Evolutionary conservation across 2,329 filamentous ascomycete species (phyloP).

Genomic region (Colletotrichum falcatum): DNA sequence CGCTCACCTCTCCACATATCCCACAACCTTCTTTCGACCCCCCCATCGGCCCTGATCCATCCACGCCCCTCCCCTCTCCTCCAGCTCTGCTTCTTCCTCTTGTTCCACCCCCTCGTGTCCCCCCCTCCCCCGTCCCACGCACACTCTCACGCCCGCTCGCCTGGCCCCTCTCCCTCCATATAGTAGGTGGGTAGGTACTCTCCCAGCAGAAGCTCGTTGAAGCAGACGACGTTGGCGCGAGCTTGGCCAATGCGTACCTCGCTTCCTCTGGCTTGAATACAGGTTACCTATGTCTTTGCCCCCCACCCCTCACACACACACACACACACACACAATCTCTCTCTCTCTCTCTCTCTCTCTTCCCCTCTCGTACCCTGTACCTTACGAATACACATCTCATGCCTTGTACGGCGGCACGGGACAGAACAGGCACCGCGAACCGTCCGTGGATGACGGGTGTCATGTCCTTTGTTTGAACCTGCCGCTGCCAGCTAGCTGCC

Average conservation of each 20-base stretch:
- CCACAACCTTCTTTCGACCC: constrained; percentile 42
- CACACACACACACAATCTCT: background rate
- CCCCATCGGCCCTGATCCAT: constrained; percentile 26
- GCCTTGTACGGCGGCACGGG: background rate
- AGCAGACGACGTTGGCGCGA: constrained; percentile 26
- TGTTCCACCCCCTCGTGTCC: constrained; percentile 12
- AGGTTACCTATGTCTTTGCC: background rate
- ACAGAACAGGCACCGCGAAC: background rate
- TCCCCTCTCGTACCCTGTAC: background rate
- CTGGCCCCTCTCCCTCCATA: constrained; percentile 11
- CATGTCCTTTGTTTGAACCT: background rate
- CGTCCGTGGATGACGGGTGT: background rate
- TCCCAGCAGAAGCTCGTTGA: constrained; percentile 4
- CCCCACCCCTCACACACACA: background rate
- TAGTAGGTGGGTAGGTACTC: too few relatives aligned
- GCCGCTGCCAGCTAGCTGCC: background rate
- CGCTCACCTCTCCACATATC: constrained; percentile 41
- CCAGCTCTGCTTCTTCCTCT: constrained; percentile 1
- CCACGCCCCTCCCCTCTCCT: constrained; percentile 22
- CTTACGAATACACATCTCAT: too few relatives aligned
- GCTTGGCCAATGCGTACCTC: constrained; percentile 22
- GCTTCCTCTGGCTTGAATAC: constrained; percentile 13
- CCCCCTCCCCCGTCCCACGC: constrained; percentile 21
- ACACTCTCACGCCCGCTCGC: constrained; percentile 36
- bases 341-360: background rate